Evolutionary conservation across 1,284 basidiomycete genomes (phyloP), one percentile per base, ranked within the genome.

Genomic region (Blastosporella zonata): DNA sequence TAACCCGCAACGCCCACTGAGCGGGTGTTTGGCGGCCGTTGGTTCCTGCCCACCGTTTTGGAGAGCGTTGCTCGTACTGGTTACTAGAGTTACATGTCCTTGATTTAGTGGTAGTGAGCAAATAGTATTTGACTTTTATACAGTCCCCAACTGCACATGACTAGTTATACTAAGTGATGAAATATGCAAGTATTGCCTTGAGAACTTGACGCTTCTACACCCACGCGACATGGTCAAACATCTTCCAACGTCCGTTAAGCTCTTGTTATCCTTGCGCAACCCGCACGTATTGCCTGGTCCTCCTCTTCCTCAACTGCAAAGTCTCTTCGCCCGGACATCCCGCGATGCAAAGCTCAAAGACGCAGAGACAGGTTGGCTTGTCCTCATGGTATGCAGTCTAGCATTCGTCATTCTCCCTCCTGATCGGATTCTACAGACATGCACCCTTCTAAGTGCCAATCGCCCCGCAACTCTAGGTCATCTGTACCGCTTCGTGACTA

Each of bases 401-500:
- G 21, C 36, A 21, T 23, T 34, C 22, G 23, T 43, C 27, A 20
- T 29, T 45, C 36, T 28, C 23, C 23, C 8, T 15, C 10, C 46
- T 50, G 46, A 48, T 37, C 53, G 46, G 42, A 48, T 27, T 52
- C 13, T 52, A 21, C 58, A 92, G 85, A 91, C 88, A 41, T 92
- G 90, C 60, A 84, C 91, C 37, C 74, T 95, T 45, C 74, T 94
- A 62, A 90, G 90, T 42, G 76, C 81, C 46, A 94, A 96, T 71
- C 79, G 85, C 44, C 90, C 92, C n/a, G 78, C 81, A 21, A 78
- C 85, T 17, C 72, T 96, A 35, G 85, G 82, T 15, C 80, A 87
- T 54, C 70, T 96, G 50, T 94, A 94, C 66, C 80, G 79, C 27
- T 92, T 90, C 63, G 79, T 81, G 40, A 81, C 87, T 4, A 74